These are phyloP conservation scores for Verticillium nonalfalfae DNA, from an alignment of 2,329 filamentous ascomycete species.

Conservation along the genomic window DNA sequence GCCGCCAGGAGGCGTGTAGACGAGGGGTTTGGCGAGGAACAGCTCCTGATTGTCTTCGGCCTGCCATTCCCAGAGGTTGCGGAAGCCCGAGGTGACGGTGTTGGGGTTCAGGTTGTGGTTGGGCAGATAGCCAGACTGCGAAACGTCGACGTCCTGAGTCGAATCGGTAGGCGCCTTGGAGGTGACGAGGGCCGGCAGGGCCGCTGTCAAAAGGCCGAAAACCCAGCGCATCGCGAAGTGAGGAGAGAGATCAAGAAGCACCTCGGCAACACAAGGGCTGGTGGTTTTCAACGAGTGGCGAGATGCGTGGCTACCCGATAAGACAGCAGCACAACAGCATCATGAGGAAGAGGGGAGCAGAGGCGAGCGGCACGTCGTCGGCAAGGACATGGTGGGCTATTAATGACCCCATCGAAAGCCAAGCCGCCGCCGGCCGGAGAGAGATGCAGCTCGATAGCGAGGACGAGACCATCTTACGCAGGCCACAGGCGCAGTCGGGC, in stretches of 20 bases:
- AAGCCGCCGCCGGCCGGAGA: neutral
- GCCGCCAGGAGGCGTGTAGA: constrained; percentile 30
- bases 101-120: constrained; percentile 36
- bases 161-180: constrained; percentile 11
- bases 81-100: constrained; percentile 20
- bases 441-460: neutral
- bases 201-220: constrained; percentile 6
- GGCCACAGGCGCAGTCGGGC: neutral
- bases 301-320: neutral
- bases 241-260: neutral
- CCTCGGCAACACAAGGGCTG: neutral
- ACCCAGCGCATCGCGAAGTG: constrained; percentile 7
- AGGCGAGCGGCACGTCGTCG: neutral
- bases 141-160: constrained; percentile 16
- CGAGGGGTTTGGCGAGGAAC: constrained; percentile 29
- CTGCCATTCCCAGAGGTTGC: constrained; percentile 24
- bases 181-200: constrained; percentile 10
- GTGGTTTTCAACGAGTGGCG: neutral
- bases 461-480: neutral
- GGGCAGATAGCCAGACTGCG: constrained; percentile 28
- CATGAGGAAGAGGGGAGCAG: neutral
- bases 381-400: neutral
- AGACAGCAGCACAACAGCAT: neutral
- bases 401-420: neutral
- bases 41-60: constrained; percentile 6